Percentiles rank a stretch among this genome's conserved stretches.
Conservation (phyloP, 768 basidiomycete genomes). For the Suillus subaureus region DNA sequence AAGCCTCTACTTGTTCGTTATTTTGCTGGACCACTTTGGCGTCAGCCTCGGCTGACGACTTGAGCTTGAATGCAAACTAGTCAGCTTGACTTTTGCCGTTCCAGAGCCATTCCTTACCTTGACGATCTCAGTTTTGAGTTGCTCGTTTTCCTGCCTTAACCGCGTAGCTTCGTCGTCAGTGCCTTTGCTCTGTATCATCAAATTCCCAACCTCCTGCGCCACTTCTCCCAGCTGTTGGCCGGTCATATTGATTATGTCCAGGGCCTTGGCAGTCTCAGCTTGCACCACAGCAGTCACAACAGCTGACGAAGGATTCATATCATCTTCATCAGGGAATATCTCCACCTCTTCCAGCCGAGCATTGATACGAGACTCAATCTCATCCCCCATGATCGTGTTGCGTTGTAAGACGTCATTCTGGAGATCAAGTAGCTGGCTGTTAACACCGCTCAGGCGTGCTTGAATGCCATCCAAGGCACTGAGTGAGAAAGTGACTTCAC, state of each 20-base stretch:
- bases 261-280: slow-evolving; percentile 1
- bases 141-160: slow-evolving; percentile 31
- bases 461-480: slow-evolving; percentile 28
- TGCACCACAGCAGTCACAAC: slow-evolving; percentile 32
- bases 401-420: slow-evolving; percentile 40
- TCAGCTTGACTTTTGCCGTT: background rate
- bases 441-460: slow-evolving; percentile 32
- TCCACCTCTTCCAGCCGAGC: slow-evolving; percentile 31
- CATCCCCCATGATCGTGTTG: slow-evolving; percentile 28
- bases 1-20: slow-evolving; percentile 30
- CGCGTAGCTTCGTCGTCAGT: slow-evolving; percentile 23
- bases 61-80: slow-evolving; percentile 19
- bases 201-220: slow-evolving; percentile 33
- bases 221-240: slow-evolving; percentile 34
- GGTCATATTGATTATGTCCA: slow-evolving; percentile 10
- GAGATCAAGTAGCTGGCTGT: slow-evolving; percentile 33
- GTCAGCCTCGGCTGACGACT: slow-evolving; percentile 17
- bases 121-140: slow-evolving; percentile 24
- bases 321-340: slow-evolving; percentile 19
- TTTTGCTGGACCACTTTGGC: slow-evolving; percentile 20
- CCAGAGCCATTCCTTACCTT: slow-evolving; percentile 25
- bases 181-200: slow-evolving; percentile 31
- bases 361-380: slow-evolving; percentile 34
- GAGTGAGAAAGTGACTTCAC: slow-evolving; percentile 4
- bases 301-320: slow-evolving; percentile 17